These are phyloP conservation scores for Ophiocordyceps australis DNA, from an alignment of 2,329 filamentous ascomycete genomes.

Conservation along the genomic window DNA sequence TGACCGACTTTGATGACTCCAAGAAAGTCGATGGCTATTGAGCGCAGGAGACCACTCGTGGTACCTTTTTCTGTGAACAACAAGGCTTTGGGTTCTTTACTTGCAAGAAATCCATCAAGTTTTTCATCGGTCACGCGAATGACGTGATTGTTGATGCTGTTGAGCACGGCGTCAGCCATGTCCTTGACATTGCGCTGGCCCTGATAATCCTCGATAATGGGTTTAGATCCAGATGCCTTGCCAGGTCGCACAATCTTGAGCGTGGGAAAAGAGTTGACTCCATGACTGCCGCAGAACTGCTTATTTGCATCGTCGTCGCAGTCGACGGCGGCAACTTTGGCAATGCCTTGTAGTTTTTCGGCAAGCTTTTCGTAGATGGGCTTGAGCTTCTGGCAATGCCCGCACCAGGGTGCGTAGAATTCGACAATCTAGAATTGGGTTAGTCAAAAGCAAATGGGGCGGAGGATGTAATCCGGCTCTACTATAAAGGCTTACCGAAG, in stretches of 20 bases:
- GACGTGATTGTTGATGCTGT: conserved; percentile 86
- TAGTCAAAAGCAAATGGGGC: no score
- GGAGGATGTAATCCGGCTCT: neutral
- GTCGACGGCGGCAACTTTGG: conserved; percentile 86
- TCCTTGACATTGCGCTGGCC: conserved; percentile 67
- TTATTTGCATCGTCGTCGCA: conserved; percentile 94
- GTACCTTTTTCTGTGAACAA: conserved; percentile 89
- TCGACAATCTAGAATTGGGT: conserved; percentile 38
- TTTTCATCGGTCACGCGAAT: conserved; percentile 65
- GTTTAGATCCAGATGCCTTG: conserved; percentile 57
- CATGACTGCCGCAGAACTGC: conserved; percentile 65
- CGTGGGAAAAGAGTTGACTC: conserved; percentile 86
- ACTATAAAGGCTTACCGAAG: conserved; percentile 44
- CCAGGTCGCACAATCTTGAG: conserved; percentile 82
- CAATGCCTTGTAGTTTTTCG: conserved; percentile 73
- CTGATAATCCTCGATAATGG: conserved; percentile 79
- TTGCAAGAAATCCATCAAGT: conserved; percentile 56
- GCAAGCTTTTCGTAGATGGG: conserved; percentile 91
- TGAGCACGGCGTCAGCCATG: conserved; percentile 71
- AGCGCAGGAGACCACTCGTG: conserved; percentile 65
- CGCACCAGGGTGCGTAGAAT: conserved; percentile 97
- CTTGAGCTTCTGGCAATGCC: conserved; percentile 91
- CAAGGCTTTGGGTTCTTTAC: conserved; percentile 63
- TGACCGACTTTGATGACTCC: conserved; percentile 66
- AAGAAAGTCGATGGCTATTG: conserved; percentile 80